Percentiles rank a stretch among this genome's conserved stretches.
phyloP scores from a whole-genome alignment of 306 rosid genomes.

The Neltuma alba region DNA sequence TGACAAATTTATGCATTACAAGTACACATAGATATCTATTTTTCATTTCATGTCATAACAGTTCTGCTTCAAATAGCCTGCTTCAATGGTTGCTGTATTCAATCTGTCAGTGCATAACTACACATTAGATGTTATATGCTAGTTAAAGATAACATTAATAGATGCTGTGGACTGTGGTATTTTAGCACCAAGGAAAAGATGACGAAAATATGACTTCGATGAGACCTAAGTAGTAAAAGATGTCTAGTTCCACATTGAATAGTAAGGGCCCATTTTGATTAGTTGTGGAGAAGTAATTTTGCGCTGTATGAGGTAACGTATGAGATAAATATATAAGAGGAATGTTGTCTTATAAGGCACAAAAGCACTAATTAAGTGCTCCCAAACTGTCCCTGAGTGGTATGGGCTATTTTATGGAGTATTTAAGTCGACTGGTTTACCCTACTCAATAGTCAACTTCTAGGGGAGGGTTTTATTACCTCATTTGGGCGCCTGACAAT shows the following conservation, averaged over 20 bases:
- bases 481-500: no score
- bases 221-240: not conserved
- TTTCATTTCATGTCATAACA: not conserved
- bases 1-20: not conserved
- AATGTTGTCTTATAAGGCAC: no score
- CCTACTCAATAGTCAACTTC: no score
- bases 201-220: not conserved
- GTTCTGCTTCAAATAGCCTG: slow-evolving; percentile 20
- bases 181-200: not conserved
- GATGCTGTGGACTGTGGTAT: not conserved
- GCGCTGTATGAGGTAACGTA: no score
- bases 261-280: no score
- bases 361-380: no score
- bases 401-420: no score
- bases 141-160: slow-evolving; percentile 8
- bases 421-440: no score
- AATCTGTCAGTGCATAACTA: not conserved
- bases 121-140: not conserved
- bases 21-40: not conserved
- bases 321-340: no score
- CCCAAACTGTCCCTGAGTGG: no score
- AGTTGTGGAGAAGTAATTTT: no score
- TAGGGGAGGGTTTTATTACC: no score
- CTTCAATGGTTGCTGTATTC: not conserved
- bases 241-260: not conserved